Evolutionary conservation across 176 grass and related monocot species (phyloP).

Genomic region (Areca catechu): DNA sequence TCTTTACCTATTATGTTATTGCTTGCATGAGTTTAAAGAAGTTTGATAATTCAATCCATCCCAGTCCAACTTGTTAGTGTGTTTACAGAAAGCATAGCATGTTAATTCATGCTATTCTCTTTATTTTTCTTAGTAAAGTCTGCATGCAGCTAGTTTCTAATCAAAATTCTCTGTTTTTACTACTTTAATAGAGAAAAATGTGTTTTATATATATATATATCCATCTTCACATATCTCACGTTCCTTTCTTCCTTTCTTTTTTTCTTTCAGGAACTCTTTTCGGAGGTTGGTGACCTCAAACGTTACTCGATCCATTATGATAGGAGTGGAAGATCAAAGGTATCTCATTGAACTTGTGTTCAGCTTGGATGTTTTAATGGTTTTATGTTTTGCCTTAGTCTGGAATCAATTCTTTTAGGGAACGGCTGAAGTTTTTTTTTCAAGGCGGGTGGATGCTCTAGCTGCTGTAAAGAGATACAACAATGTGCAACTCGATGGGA

Average conservation of each 20-base stretch:
- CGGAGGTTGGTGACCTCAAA: slow-evolving; percentile 75
- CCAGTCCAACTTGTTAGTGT: too few relatives aligned
- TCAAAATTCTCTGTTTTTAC: too few relatives aligned
- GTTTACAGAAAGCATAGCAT: too few relatives aligned
- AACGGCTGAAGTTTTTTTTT: slow-evolving; percentile 77
- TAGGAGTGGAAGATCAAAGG: slow-evolving; percentile 66
- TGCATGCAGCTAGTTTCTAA: too few relatives aligned
- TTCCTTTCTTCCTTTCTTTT: slow-evolving; percentile 5
- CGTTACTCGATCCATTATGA: slow-evolving; percentile 85
- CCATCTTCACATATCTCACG: too few relatives aligned
- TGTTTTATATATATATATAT: too few relatives aligned
- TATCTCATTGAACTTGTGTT: slow-evolving; percentile 8
- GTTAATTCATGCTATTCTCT: too few relatives aligned
- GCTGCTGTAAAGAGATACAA: slow-evolving; percentile 73
- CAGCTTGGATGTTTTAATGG: not conserved
- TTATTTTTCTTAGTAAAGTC: too few relatives aligned
- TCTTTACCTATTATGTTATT: too few relatives aligned
- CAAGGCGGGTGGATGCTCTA: slow-evolving; percentile 69
- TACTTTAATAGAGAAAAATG: too few relatives aligned
- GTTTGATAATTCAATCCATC: too few relatives aligned
- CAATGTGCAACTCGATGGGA: slow-evolving; percentile 82
- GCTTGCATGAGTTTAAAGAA: too few relatives aligned
- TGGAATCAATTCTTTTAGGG: slow-evolving; percentile 35
- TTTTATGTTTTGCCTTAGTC: not conserved
- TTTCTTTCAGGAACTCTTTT: slow-evolving; percentile 65